Percentiles rank a stretch among this genome's conserved stretches.
phyloP scores from a whole-genome alignment of 306 rosid genomes.

The Vicia faba region DNA sequence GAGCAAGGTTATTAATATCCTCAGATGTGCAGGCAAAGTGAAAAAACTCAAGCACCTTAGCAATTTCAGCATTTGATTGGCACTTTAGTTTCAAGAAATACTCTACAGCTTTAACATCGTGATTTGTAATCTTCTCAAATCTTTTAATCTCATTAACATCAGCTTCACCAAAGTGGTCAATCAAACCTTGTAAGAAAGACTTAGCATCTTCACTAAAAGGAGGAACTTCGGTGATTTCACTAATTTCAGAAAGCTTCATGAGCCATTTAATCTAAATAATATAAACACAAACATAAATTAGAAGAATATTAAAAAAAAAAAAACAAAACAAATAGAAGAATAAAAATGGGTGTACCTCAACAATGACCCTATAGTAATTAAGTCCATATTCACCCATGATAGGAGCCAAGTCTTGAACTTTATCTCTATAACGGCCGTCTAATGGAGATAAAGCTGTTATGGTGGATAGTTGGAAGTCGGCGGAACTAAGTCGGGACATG shows the following conservation, averaged over 20 bases:
- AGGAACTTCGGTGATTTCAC: conserved; percentile 72
- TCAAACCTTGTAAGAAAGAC: conserved; percentile 55
- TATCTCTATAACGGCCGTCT: conserved; percentile 74
- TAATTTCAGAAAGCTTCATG: conserved; percentile 67
- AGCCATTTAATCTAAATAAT: conserved; percentile 72
- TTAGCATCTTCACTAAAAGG: conserved; percentile 63
- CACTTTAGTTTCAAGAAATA: conserved; percentile 84
- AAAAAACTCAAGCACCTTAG: conserved; percentile 87
- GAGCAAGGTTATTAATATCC: conserved; percentile 89
- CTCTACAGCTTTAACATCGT: conserved; percentile 92
- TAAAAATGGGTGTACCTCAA: conserved; percentile 51
- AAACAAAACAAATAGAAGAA: background rate
- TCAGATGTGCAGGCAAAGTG: conserved; percentile 94
- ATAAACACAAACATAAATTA: background rate
- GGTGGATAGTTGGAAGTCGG: conserved; percentile 48
- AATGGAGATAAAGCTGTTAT: conserved; percentile 73
- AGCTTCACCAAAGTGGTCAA: conserved; percentile 52
- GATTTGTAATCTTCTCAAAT: conserved; percentile 78
- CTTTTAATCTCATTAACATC: conserved; percentile 77
- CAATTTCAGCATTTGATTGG: conserved; percentile 62
- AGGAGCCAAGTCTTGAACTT: conserved; percentile 66
- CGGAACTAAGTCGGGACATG: conserved; percentile 11
- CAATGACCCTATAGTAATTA: conserved; percentile 59
- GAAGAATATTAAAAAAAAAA: background rate
- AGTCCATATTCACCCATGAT: conserved; percentile 64